Percentiles rank a stretch among this genome's conserved stretches.
Evolutionary conservation across 2,329 filamentous ascomycete species (phyloP).

Genomic region (Cryphonectria parasitica): DNA sequence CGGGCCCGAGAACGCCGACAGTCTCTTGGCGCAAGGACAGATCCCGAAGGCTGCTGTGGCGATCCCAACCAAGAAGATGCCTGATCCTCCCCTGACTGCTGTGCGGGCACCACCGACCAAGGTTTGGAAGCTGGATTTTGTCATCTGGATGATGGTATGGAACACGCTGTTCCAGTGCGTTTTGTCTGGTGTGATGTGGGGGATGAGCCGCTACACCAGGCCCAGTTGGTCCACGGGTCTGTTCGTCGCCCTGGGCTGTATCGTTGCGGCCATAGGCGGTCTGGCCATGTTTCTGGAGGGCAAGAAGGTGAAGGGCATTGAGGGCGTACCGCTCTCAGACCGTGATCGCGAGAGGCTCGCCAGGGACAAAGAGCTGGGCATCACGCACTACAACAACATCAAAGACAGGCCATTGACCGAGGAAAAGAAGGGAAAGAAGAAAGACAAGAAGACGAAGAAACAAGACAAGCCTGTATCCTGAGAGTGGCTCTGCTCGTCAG

Average conservation of each 20-base stretch:
- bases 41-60: constrained; percentile 57
- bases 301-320: constrained; percentile 70
- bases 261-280: constrained; percentile 70
- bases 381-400: constrained; percentile 63
- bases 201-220: constrained; percentile 71
- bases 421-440: constrained; percentile 38
- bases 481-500: background rate
- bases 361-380: constrained; percentile 57
- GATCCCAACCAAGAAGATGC: constrained; percentile 64
- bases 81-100: constrained; percentile 72
- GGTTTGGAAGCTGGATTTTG: constrained; percentile 77
- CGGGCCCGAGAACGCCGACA: constrained; percentile 56
- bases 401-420: constrained; percentile 55
- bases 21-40: constrained; percentile 38
- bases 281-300: constrained; percentile 73
- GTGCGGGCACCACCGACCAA: constrained; percentile 68
- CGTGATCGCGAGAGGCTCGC: constrained; percentile 56
- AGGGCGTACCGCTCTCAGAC: constrained; percentile 68
- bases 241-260: constrained; percentile 75
- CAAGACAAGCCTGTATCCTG: constrained; percentile 9
- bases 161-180: constrained; percentile 79
- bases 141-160: constrained; percentile 76
- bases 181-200: constrained; percentile 84
- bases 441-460: constrained; percentile 35
- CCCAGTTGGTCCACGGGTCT: constrained; percentile 80